These are phyloP conservation scores for Naematelia aurantialba DNA, from an alignment of 768 basidiomycete species.

Conservation along the genomic window DNA sequence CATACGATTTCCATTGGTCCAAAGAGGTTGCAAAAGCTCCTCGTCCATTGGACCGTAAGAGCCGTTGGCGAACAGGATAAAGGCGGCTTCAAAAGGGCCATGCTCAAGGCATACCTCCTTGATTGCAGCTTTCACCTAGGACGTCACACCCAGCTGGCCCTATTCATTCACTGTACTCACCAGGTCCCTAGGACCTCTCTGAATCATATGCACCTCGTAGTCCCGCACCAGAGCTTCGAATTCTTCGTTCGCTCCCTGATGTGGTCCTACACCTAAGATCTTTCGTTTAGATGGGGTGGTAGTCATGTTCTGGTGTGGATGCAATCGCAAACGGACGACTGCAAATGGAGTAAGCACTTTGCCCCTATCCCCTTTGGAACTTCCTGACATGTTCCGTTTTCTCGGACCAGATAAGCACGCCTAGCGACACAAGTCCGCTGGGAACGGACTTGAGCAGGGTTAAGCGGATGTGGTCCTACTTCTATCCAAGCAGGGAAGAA, in stretches of 20 bases:
- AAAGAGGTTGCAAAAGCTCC: constrained; percentile 26
- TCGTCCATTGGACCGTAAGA: constrained; percentile 25
- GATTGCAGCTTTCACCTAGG: constrained; percentile 18
- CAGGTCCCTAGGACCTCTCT: constrained; percentile 14
- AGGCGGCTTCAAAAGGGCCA: constrained; percentile 25
- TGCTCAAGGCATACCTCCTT: constrained; percentile 10
- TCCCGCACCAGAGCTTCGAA: constrained; percentile 16
- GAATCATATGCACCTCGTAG: constrained; percentile 30
- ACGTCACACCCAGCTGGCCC: neutral
- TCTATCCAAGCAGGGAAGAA: no score
- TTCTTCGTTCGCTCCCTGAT: constrained; percentile 20
- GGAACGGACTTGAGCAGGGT: no score
- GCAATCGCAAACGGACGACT: no score
- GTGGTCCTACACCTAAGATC: constrained; percentile 23
- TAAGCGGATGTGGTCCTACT: no score
- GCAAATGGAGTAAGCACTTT: no score
- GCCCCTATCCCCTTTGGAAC: no score
- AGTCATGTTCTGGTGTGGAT: neutral
- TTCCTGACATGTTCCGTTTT: no score
- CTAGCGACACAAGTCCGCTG: no score
- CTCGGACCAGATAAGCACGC: no score
- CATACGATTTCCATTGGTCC: constrained; percentile 25
- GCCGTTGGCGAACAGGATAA: constrained; percentile 26
- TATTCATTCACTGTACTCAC: constrained; percentile 6
- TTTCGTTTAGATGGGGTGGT: constrained; percentile 4